Percentiles rank a stretch among this genome's conserved stretches.
Evolutionary conservation across 148 eudicot species (phyloP).

Genomic region (Rhododendron simsii): DNA sequence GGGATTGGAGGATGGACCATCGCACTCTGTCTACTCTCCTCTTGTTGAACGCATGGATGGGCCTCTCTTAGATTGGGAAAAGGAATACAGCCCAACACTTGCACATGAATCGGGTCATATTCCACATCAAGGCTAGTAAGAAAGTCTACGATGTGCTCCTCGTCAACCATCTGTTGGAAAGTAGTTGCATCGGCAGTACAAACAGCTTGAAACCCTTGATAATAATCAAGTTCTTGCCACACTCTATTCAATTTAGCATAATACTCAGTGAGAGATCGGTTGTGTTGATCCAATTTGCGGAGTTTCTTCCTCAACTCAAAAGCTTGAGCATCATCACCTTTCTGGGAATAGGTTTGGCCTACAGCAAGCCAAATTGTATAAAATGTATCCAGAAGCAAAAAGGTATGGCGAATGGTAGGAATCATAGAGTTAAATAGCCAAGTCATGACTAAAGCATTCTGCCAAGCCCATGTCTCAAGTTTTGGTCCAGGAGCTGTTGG

Average conservation of each 20-base stretch:
- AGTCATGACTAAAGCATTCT: neutral
- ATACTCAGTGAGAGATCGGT: neutral
- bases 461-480: too few relatives aligned
- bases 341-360: neutral
- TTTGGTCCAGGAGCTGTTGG: neutral
- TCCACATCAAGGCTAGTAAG: neutral
- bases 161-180: neutral
- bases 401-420: too few relatives aligned
- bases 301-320: too few relatives aligned
- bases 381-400: too few relatives aligned
- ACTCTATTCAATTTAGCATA: neutral
- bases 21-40: neutral
- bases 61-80: neutral
- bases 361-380: too few relatives aligned
- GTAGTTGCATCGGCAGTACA: neutral
- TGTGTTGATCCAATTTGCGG: neutral
- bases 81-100: neutral
- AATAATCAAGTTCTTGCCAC: neutral
- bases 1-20: neutral
- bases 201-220: neutral
- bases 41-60: neutral
- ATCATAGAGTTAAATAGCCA: neutral
- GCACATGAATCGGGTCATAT: neutral
- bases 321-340: neutral
- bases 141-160: neutral